Conservation (phyloP, 1,139 yeast genomes). For the Saccharomycopsis hybrid region DNA sequence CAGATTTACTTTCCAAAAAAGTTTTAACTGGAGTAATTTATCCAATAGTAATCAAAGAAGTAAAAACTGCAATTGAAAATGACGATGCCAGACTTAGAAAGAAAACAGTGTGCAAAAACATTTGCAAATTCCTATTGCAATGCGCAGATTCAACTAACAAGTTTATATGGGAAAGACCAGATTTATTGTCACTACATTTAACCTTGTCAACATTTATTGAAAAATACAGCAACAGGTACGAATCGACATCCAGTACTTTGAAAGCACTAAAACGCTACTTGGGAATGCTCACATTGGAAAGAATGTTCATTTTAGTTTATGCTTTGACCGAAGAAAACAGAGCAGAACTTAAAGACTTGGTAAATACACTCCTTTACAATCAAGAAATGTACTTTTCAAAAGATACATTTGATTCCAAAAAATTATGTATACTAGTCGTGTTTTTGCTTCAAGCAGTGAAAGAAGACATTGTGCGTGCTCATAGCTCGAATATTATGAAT, state of each 20-base stretch:
- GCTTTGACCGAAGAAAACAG: constrained; percentile 18
- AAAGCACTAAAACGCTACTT: constrained; percentile 28
- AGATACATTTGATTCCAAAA: constrained; percentile 31
- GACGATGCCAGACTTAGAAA: constrained; percentile 6
- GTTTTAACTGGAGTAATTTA: constrained; percentile 15
- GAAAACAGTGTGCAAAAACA: constrained; percentile 14
- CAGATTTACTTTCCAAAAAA: constrained; percentile 13
- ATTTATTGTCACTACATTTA: constrained; percentile 30
- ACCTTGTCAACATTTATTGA: constrained; percentile 36
- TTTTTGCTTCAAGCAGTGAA: constrained; percentile 23
- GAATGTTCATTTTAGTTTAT: constrained; percentile 28
- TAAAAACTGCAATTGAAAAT: constrained; percentile 5
- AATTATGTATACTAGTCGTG: constrained; percentile 31
- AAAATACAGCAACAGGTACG: constrained; percentile 23
- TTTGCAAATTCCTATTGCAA: constrained; percentile 20
- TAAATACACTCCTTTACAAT: constrained; percentile 34
- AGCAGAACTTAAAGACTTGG: constrained; percentile 24
- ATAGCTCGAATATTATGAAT: constrained; percentile 23
- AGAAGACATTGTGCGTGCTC: constrained; percentile 5
- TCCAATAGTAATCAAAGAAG: constrained; percentile 13
- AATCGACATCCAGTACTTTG: constrained; percentile 19
- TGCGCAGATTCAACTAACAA: constrained; percentile 15
- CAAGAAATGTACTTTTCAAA: constrained; percentile 37
- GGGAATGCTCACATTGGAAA: constrained; percentile 31
- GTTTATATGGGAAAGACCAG: constrained; percentile 28